phyloP scores from a whole-genome alignment of 331 rosid genomes.

The Arachis monticola region DNA sequence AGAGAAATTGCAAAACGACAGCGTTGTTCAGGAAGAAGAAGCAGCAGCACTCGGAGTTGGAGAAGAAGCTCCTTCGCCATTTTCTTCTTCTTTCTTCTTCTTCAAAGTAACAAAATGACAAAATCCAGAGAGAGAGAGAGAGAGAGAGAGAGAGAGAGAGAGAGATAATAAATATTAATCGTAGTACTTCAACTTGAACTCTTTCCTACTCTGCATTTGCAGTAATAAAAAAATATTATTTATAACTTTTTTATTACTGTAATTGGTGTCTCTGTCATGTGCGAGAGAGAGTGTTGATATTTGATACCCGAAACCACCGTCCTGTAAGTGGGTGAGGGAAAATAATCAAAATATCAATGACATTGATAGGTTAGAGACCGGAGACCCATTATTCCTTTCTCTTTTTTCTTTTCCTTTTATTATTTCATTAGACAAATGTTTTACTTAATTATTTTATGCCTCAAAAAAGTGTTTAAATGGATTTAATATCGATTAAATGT shows the following conservation, averaged over 20 bases:
- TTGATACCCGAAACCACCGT: conserved; percentile 16
- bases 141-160: not conserved
- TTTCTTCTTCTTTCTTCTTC: conserved; percentile 9
- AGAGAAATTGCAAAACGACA: conserved; percentile 57
- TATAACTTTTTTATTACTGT: not conserved
- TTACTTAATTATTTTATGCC: too few species aligned
- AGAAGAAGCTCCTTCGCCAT: conserved; percentile 74
- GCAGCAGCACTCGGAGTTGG: conserved; percentile 64
- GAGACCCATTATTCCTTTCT: too few species aligned
- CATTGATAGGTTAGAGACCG: not conserved
- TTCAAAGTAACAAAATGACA: conserved; percentile 54
- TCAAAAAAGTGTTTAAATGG: too few species aligned
- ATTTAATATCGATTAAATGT: too few species aligned
- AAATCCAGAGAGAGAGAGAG: conserved; percentile 43
- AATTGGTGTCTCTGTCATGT: not conserved
- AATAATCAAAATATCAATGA: not conserved
- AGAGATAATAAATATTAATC: not conserved
- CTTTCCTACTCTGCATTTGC: conserved; percentile 21
- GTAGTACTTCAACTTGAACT: not conserved
- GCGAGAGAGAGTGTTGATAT: not conserved
- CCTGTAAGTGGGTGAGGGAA: conserved; percentile 19
- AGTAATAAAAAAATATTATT: not conserved
- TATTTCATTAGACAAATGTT: too few species aligned
- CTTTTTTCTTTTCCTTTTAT: too few species aligned
- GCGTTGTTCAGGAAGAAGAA: conserved; percentile 53